These are phyloP conservation scores for Tephrocybe rancida DNA, from an alignment of 768 basidiomycete species.

Conservation along the genomic window DNA sequence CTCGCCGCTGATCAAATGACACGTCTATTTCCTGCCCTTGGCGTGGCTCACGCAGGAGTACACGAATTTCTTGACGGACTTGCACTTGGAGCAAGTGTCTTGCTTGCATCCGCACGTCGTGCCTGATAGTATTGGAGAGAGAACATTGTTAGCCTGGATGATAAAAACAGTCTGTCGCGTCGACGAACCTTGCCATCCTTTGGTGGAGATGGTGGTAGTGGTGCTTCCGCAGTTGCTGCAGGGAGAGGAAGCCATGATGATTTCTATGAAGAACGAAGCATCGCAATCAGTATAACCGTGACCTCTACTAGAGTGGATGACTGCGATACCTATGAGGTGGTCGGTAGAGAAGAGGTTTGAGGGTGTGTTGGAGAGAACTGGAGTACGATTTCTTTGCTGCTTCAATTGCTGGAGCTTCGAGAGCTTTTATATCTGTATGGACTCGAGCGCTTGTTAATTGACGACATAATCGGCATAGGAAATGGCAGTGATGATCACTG, in stretches of 20 bases:
- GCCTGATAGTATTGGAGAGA: background rate
- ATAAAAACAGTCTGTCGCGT: background rate
- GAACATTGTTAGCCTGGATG: background rate
- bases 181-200: background rate
- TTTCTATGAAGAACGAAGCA: background rate
- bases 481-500: background rate
- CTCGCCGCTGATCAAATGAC: background rate
- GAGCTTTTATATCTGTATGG: background rate
- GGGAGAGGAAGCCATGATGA: conserved; percentile 1
- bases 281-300: background rate
- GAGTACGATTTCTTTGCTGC: background rate
- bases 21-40: background rate
- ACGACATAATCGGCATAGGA: background rate
- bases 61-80: conserved; percentile 5
- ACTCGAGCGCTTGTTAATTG: background rate
- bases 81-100: conserved; percentile 6
- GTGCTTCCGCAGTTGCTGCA: conserved; percentile 2
- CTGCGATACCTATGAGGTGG: background rate
- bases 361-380: background rate
- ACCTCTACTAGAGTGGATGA: background rate
- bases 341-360: background rate
- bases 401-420: background rate
- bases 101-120: conserved; percentile 7
- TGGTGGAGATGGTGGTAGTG: conserved; percentile 2
- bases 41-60: conserved; percentile 1